Evolutionary conservation across 208 protist species (phyloP).

Genomic region (Crithidia thermophila): DNA sequence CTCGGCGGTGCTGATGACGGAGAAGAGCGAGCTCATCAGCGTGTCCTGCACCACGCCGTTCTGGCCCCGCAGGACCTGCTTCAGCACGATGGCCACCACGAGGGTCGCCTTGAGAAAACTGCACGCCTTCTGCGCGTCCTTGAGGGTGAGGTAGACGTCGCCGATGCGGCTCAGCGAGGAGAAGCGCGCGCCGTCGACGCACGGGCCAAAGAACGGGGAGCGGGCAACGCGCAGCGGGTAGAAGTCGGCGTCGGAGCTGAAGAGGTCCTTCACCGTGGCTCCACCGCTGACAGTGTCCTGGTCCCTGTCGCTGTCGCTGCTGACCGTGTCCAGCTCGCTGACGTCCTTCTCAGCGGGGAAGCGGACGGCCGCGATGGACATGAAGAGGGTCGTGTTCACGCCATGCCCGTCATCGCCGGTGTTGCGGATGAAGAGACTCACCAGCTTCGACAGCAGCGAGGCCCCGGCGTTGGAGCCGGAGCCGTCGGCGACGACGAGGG

Average conservation of each 20-base stretch:
- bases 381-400: constrained; percentile 16
- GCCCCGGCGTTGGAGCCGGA: constrained; percentile 11
- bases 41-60: constrained; percentile 22
- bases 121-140: constrained; percentile 41
- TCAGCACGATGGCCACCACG: constrained; percentile 35
- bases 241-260: constrained; percentile 20
- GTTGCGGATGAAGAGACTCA: constrained; percentile 26
- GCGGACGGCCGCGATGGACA: constrained; percentile 20
- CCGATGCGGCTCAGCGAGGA: constrained; percentile 25
- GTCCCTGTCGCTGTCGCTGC: no score
- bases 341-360: background rate
- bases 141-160: constrained; percentile 37
- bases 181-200: constrained; percentile 40
- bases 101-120: constrained; percentile 39
- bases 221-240: constrained; percentile 24
- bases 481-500: constrained; percentile 34
- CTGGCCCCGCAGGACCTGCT: constrained; percentile 23
- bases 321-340: no score
- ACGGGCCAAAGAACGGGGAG: constrained; percentile 52
- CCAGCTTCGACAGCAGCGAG: constrained; percentile 27
- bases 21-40: constrained; percentile 35
- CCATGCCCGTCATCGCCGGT: constrained; percentile 10
- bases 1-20: constrained; percentile 31
- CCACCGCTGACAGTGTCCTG: background rate
- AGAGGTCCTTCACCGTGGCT: constrained; percentile 20